phyloP scores from a whole-genome alignment of 805 yeast genomes.

The Starmerella apis region DNA sequence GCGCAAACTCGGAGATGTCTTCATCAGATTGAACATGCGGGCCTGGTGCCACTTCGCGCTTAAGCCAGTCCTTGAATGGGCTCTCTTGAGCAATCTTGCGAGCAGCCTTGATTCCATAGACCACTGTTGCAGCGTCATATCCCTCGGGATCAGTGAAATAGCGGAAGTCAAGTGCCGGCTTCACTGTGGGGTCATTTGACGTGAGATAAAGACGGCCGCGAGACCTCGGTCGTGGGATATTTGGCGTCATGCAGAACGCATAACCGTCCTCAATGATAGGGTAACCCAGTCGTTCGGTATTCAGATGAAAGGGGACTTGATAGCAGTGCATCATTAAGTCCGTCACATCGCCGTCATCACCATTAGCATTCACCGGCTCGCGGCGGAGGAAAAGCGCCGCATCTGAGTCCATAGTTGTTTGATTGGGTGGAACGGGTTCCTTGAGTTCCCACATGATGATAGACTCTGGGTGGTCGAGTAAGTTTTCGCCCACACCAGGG shows the following conservation, averaged over 20 bases:
- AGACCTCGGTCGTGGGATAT: slow-evolving; percentile 20
- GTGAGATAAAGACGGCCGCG: slow-evolving; percentile 16
- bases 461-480: slow-evolving; percentile 30
- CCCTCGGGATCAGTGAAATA: slow-evolving; percentile 27
- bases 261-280: slow-evolving; percentile 13
- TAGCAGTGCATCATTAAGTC: slow-evolving; percentile 21
- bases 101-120: slow-evolving; percentile 30
- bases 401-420: slow-evolving; percentile 20
- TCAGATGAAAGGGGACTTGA: slow-evolving; percentile 19
- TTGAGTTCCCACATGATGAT: slow-evolving; percentile 20
- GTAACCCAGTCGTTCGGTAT: slow-evolving; percentile 16
- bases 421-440: slow-evolving; percentile 15
- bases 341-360: slow-evolving; percentile 13
- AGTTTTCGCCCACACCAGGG: slow-evolving; percentile 31
- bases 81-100: slow-evolving; percentile 30
- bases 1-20: slow-evolving; percentile 30
- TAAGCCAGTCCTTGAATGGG: slow-evolving; percentile 30
- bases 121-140: slow-evolving; percentile 31
- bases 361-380: slow-evolving; percentile 12
- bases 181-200: slow-evolving; percentile 14
- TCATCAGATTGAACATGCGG: slow-evolving; percentile 30
- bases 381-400: slow-evolving; percentile 17
- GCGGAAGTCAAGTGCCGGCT: slow-evolving; percentile 20
- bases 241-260: slow-evolving; percentile 20
- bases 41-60: slow-evolving; percentile 30